These are phyloP conservation scores for Dictyostelium intermedium DNA, from an alignment of 78 protist genomes.

Conservation along the genomic window DNA sequence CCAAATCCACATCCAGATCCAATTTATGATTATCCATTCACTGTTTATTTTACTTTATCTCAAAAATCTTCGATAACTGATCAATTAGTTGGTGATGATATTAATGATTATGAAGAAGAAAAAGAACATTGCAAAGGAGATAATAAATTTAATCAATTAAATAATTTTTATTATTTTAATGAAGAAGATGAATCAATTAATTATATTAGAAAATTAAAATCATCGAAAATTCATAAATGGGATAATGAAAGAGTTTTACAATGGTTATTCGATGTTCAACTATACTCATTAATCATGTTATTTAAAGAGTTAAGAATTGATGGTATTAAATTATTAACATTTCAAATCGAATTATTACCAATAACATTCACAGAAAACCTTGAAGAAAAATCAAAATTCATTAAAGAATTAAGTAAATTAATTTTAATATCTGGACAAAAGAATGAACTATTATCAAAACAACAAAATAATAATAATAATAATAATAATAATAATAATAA, in stretches of 20 bases:
- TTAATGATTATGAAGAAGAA: not conserved
- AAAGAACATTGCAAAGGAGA: not conserved
- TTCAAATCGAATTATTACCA: not conserved
- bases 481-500: too few relatives aligned
- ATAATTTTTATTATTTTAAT: not conserved
- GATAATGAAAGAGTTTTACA: not conserved
- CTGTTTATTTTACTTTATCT: not conserved
- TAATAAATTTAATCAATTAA: not conserved
- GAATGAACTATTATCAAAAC: not conserved
- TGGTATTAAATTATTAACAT: not conserved
- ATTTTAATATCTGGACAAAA: not conserved
- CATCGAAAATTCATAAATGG: not conserved
- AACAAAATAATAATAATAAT: not conserved
- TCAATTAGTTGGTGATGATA: not conserved
- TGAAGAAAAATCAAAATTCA: not conserved
- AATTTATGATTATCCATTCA: not conserved
- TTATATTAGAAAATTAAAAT: not conserved
- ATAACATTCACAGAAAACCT: not conserved
- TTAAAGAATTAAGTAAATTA: not conserved
- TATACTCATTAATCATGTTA: not conserved
- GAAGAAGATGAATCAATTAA: not conserved
- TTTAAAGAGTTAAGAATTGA: not conserved
- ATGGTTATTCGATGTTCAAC: not conserved
- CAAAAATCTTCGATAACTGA: not conserved
- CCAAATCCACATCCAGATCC: not conserved